Conservation (phyloP, 2,329 filamentous ascomycete species). For the Leptographium galeiforme region DNA sequence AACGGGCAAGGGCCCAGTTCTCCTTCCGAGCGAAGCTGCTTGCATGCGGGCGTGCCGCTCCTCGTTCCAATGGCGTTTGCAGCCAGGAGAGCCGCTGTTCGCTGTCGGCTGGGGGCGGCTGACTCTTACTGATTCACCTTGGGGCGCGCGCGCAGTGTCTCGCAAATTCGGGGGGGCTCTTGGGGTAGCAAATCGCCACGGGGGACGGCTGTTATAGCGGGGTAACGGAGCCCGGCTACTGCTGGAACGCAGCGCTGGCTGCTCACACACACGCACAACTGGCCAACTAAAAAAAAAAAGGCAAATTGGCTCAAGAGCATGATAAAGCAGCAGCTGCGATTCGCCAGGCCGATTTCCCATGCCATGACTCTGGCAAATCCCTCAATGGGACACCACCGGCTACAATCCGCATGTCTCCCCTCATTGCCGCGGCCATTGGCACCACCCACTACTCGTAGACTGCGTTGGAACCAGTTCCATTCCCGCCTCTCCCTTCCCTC, state of each 20-base stretch:
- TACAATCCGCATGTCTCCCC: not conserved
- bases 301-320: slow-evolving; percentile 3
- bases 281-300: not conserved
- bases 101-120: too few relatives aligned
- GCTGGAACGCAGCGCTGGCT: not conserved
- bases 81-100: too few relatives aligned
- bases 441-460: not conserved
- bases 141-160: too few relatives aligned
- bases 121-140: too few relatives aligned
- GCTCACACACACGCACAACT: not conserved
- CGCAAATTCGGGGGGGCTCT: too few relatives aligned
- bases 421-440: not conserved
- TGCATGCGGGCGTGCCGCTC: not conserved
- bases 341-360: not conserved
- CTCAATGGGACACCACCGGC: not conserved
- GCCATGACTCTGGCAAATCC: not conserved
- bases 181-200: not conserved
- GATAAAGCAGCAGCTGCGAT: slow-evolving; percentile 8
- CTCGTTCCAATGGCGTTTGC: too few relatives aligned
- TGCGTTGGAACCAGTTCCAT: too few relatives aligned
- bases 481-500: too few relatives aligned
- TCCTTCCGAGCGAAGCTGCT: not conserved
- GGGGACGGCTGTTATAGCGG: not conserved
- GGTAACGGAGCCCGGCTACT: not conserved
- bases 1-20: too few relatives aligned